Percentiles rank a stretch among this genome's conserved stretches.
phyloP scores from a whole-genome alignment of 768 basidiomycete genomes.

The Calocybe cyanea region DNA sequence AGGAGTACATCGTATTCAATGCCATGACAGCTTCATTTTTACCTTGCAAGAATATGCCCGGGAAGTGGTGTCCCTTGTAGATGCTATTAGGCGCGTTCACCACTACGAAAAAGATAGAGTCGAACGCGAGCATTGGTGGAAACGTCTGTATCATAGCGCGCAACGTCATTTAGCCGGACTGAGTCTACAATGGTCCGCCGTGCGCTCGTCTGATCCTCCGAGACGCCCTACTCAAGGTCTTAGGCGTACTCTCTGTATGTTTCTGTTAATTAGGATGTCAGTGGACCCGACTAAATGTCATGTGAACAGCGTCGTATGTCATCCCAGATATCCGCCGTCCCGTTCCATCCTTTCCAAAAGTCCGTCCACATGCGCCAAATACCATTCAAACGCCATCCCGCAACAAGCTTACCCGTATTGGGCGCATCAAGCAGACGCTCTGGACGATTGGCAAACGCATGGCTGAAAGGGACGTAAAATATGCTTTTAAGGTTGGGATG shows the following conservation, averaged over 20 bases:
- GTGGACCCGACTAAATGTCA: not conserved
- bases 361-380: conserved; percentile 78
- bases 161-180: conserved; percentile 2
- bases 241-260: conserved; percentile 37
- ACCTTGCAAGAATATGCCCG: conserved; percentile 91
- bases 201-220: conserved; percentile 1
- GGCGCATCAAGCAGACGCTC: conserved; percentile 60
- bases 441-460: conserved; percentile 70
- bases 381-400: conserved; percentile 77
- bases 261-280: not conserved
- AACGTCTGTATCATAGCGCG: conserved; percentile 26
- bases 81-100: conserved; percentile 80
- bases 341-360: conserved; percentile 74
- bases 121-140: conserved; percentile 34
- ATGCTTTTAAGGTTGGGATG: conserved; percentile 84
- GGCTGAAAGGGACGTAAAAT: conserved; percentile 75
- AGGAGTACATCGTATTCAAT: not conserved
- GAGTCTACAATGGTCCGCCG: not conserved
- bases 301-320: conserved; percentile 47
- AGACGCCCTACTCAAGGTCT: conserved; percentile 6
- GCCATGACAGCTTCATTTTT: conserved; percentile 77
- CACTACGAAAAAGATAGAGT: conserved; percentile 53
- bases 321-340: conserved; percentile 43
- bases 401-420: conserved; percentile 53
- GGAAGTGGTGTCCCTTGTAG: conserved; percentile 77